Conservation (phyloP, 257 asterid genomes). For the Linaria vulgaris region DNA sequence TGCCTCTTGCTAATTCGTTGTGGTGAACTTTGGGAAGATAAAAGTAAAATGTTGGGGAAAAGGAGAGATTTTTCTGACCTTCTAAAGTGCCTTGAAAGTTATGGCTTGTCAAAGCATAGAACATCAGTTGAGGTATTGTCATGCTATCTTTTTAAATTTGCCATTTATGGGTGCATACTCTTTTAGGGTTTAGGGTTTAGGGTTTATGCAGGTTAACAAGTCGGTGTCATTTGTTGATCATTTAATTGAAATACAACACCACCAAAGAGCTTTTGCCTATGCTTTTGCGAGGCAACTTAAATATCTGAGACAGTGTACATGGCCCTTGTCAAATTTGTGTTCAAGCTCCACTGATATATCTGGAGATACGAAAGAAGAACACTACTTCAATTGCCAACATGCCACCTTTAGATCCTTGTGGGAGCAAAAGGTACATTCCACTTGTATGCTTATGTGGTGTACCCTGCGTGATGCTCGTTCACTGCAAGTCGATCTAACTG, state of each 20-base stretch:
- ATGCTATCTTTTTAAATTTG: background rate
- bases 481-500: constrained; percentile 17
- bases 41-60: constrained; percentile 53
- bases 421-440: constrained; percentile 73
- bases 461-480: constrained; percentile 1
- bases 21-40: constrained; percentile 71
- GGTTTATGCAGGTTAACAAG: constrained; percentile 52
- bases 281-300: constrained; percentile 54
- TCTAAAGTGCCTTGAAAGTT: constrained; percentile 62
- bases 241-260: constrained; percentile 86
- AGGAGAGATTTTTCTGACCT: constrained; percentile 73
- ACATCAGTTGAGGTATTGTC: constrained; percentile 52
- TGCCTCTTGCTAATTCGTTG: constrained; percentile 50
- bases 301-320: constrained; percentile 47
- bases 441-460: constrained; percentile 2
- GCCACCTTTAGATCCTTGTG: constrained; percentile 72
- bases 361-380: constrained; percentile 17
- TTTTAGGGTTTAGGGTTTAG: background rate
- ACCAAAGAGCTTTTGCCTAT: constrained; percentile 76
- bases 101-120: constrained; percentile 79
- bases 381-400: constrained; percentile 45
- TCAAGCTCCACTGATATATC: constrained; percentile 35
- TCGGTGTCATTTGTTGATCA: constrained; percentile 74
- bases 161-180: constrained; percentile 15
- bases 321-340: constrained; percentile 68